Evolutionary conservation across 2,329 filamentous ascomycete species (phyloP).

Genomic region (Fusarium nurragi): DNA sequence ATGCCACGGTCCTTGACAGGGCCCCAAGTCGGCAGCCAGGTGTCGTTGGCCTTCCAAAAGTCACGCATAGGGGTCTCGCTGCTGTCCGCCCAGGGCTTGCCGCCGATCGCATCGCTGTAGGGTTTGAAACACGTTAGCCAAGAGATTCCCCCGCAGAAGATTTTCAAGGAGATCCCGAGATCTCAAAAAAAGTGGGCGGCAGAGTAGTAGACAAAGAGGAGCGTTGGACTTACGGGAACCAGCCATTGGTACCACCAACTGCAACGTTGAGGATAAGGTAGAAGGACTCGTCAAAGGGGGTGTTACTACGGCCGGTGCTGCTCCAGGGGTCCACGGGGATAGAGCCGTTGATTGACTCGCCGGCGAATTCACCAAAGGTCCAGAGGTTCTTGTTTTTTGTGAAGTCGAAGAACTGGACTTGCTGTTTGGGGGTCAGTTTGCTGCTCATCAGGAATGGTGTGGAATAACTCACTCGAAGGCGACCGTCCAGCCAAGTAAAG

Average conservation of each 20-base stretch:
- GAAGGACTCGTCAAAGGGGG: conserved; percentile 61
- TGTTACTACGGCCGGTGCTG: conserved; percentile 49
- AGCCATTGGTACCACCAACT: conserved; percentile 58
- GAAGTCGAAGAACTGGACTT: conserved; percentile 47
- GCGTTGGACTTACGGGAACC: conserved; percentile 51
- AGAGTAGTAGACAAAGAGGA: neutral
- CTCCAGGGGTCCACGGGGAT: conserved; percentile 57
- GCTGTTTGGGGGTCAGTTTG: conserved; percentile 12
- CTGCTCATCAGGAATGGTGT: neutral
- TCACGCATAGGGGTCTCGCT: conserved; percentile 51
- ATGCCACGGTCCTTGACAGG: conserved; percentile 49
- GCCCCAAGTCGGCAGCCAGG: conserved; percentile 55
- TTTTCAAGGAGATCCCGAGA: conserved; percentile 1
- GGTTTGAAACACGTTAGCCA: conserved; percentile 18
- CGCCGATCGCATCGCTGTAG: conserved; percentile 51
- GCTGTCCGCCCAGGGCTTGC: conserved; percentile 57
- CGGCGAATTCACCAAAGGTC: conserved; percentile 52
- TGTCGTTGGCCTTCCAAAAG: conserved; percentile 52
- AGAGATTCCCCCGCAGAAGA: neutral
- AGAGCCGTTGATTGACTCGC: conserved; percentile 52
- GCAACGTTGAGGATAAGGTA: conserved; percentile 62
- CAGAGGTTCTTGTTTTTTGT: conserved; percentile 46
- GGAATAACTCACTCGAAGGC: conserved; percentile 48
- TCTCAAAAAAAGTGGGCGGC: neutral
- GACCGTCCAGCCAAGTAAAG: conserved; percentile 60